These are phyloP conservation scores for Knufia petricola DNA, from an alignment of 2,329 filamentous ascomycete species.

Conservation along the genomic window DNA sequence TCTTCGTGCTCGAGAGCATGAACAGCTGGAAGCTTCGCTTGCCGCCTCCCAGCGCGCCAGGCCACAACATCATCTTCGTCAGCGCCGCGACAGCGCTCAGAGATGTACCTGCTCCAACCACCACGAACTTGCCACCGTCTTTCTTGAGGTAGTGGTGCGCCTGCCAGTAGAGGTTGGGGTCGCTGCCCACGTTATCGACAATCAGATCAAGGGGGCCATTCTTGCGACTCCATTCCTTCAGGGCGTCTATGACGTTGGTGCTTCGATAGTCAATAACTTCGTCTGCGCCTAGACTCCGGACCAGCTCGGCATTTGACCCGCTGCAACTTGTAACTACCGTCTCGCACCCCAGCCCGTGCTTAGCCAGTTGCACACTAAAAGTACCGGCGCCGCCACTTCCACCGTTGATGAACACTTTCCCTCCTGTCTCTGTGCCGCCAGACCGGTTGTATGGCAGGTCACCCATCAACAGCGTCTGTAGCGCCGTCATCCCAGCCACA, in stretches of 20 bases:
- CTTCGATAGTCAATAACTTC: constrained; percentile 51
- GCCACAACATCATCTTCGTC: constrained; percentile 29
- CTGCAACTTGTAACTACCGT: constrained; percentile 52
- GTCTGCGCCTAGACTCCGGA: constrained; percentile 50
- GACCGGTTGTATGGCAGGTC: constrained; percentile 31
- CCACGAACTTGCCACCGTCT: constrained; percentile 41
- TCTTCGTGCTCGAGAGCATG: constrained; percentile 29
- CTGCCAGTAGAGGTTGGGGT: constrained; percentile 43
- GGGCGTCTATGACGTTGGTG: constrained; percentile 35
- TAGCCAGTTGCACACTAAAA: constrained; percentile 54
- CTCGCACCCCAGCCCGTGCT: constrained; percentile 47
- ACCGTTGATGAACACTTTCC: constrained; percentile 48
- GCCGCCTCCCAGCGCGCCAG: constrained; percentile 42
- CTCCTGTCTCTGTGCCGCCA: constrained; percentile 48
- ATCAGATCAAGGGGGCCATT: constrained; percentile 38
- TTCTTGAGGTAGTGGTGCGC: constrained; percentile 41
- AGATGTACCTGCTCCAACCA: constrained; percentile 32
- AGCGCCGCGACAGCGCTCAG: constrained; percentile 21
- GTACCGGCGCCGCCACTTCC: constrained; percentile 53
- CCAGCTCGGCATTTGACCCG: constrained; percentile 46
- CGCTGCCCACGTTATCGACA: constrained; percentile 48
- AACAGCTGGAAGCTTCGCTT: constrained; percentile 27
- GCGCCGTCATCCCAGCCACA: constrained; percentile 39
- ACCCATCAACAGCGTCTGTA: constrained; percentile 31
- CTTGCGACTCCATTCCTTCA: constrained; percentile 27